Base-by-base conservation (phyloP, 1,139 yeast genomes). In the Saccharomyces pastorianus region DNA sequence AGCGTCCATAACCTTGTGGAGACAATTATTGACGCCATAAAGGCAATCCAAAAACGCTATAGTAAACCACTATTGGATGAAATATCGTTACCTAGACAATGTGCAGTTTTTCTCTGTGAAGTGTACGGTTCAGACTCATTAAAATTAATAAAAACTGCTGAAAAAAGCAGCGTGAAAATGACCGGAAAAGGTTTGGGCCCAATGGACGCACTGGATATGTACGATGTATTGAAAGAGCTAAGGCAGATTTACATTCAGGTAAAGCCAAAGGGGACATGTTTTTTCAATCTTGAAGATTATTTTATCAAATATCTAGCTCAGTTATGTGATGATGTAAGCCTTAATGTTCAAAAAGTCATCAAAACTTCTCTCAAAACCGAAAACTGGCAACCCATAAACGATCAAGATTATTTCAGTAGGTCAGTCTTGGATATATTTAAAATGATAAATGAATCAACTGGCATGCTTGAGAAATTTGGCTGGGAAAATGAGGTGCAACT, bases 381-480 rank as follows among this genome's bases (percentile, higher is more conserved):
- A 64, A 64, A 64, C 0, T 85, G 84, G 68, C 71, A 75, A 56
- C 83, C 86, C 0, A 68, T 83, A 17, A 80, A 81, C 59, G 69
- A 74, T 58, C 71, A 64, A 0, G 62, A 65, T 23, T 62, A 70
- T 42, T 74, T 73, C 61, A 77, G 83, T 53, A 73, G 81, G 1
- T 85, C 93, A 0, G 87, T 86, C 1, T 68, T 79, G 29, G 95
- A 88, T 64, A 76, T 85, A 25, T 84, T 86, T 66, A 75, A 82
- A 7, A 75, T 87, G 64, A 77, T 87, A 50, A 79, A 79, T 57
- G 83, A 84, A 56, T 80, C 82, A 20, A 65, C 86, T 26, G 70
- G 72, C 6, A 73, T 85, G 17, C 71, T 88, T 51, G 75, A 73
- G n/a, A 75, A 72, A 6, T 72, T 85, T 41, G 71, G 77, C 3